Evolutionary conservation across 495 filamentous ascomycete species (phyloP).

Genomic region (Aspergillus cristatus): DNA sequence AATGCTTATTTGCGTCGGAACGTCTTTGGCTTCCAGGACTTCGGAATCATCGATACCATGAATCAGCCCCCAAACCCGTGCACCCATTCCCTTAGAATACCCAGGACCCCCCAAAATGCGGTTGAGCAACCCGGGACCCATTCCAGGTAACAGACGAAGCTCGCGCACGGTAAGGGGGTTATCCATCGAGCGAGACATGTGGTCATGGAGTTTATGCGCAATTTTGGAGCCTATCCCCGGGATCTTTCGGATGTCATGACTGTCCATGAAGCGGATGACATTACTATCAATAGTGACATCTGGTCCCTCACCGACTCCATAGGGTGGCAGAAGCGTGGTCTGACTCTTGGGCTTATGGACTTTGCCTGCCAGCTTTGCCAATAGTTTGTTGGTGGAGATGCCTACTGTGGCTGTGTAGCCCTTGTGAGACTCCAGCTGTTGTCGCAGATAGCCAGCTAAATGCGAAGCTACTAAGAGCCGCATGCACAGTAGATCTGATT

Average conservation of each 20-base stretch:
- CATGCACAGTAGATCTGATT: constrained; percentile 25
- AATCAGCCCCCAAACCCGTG: constrained; percentile 69
- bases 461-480: constrained; percentile 64
- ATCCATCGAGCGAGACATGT: constrained; percentile 44
- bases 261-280: constrained; percentile 61
- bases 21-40: constrained; percentile 58
- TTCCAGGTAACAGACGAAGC: constrained; percentile 49
- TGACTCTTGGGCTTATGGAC: constrained; percentile 79
- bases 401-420: constrained; percentile 85
- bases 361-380: constrained; percentile 78
- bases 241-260: constrained; percentile 67
- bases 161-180: constrained; percentile 55
- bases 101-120: constrained; percentile 60
- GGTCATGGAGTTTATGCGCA: constrained; percentile 57
- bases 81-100: constrained; percentile 56
- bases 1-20: constrained; percentile 87
- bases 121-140: constrained; percentile 53
- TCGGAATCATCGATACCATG: constrained; percentile 54
- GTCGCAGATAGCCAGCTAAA: constrained; percentile 61
- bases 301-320: constrained; percentile 16
- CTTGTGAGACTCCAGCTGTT: constrained; percentile 61
- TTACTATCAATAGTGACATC: constrained; percentile 41
- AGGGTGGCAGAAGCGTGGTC: constrained; percentile 68
- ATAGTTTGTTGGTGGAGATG: constrained; percentile 72
- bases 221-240: constrained; percentile 78